Percentiles rank a stretch among this genome's conserved stretches.
Evolutionary conservation across 108 stramenopile species (phyloP).

Genomic region (Pseudonitzschia multiseries): DNA sequence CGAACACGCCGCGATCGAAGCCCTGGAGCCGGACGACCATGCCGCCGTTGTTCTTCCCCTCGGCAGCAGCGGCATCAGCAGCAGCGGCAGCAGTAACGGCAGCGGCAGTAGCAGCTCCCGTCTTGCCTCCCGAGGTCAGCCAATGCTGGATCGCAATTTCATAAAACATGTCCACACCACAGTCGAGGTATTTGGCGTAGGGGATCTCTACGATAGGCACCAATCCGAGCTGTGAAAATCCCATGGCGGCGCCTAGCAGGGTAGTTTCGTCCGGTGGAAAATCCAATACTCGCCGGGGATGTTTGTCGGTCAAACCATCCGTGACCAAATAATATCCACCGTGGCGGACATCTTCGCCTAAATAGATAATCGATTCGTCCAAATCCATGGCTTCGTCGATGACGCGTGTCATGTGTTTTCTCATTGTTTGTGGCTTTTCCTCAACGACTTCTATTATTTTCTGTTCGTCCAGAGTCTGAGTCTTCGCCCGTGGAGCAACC

Average conservation of each 20-base stretch:
- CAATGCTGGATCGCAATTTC: constrained; percentile 80
- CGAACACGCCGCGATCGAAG: constrained; percentile 81
- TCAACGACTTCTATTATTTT: constrained; percentile 1
- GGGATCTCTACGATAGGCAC: constrained; percentile 87
- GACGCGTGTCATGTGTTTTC: constrained; percentile 82
- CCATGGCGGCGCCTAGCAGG: constrained; percentile 74
- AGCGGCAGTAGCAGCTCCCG: too few species aligned
- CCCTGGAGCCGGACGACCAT: constrained; percentile 84
- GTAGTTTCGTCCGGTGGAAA: constrained; percentile 92
- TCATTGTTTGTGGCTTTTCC: constrained; percentile 69
- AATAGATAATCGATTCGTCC: constrained; percentile 65
- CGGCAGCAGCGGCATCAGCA: too few species aligned
- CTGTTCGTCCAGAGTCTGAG: constrained; percentile 2
- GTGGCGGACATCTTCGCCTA: constrained; percentile 88
- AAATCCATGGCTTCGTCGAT: constrained; percentile 53
- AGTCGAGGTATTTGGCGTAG: constrained; percentile 90
- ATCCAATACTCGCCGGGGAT: constrained; percentile 66
- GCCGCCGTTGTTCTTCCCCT: constrained; percentile 36
- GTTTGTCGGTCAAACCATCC: constrained; percentile 61
- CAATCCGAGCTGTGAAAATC: constrained; percentile 77
- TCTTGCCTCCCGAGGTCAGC: constrained; percentile 28
- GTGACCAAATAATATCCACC: constrained; percentile 90
- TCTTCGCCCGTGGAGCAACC: too few species aligned
- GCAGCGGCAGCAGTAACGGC: too few species aligned
- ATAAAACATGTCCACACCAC: constrained; percentile 82